phyloP scores from a whole-genome alignment of 805 yeast genomes.

The Lipomyces sp. region DNA sequence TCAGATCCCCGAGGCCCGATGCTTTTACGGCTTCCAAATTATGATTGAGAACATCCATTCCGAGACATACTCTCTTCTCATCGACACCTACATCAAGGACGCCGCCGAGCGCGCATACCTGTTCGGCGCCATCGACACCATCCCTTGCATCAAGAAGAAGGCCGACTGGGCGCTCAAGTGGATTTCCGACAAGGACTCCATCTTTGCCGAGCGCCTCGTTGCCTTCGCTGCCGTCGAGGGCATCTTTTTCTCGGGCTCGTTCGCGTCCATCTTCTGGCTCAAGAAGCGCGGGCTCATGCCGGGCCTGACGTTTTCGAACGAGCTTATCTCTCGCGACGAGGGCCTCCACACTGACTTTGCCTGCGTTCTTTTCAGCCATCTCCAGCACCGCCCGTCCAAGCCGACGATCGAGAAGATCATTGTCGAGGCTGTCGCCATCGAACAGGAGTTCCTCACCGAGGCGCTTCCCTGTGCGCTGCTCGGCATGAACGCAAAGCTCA shows the following conservation, averaged over 20 bases:
- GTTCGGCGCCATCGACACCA: slow-evolving; percentile 93
- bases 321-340: slow-evolving; percentile 96
- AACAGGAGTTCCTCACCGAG: slow-evolving; percentile 90
- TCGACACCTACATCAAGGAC: slow-evolving; percentile 94
- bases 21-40: slow-evolving; percentile 98
- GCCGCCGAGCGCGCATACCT: slow-evolving; percentile 86
- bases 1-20: slow-evolving; percentile 95
- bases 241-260: slow-evolving; percentile 96
- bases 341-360: slow-evolving; percentile 99
- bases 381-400: slow-evolving; percentile 81
- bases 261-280: slow-evolving; percentile 97
- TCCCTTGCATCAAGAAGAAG: slow-evolving; percentile 93
- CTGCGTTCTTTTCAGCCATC: slow-evolving; percentile 87
- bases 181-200: slow-evolving; percentile 83
- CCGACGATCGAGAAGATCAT: slow-evolving; percentile 78
- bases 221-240: slow-evolving; percentile 99
- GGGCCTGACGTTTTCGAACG: slow-evolving; percentile 96
- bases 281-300: slow-evolving; percentile 99
- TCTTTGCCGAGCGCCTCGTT: slow-evolving; percentile 91
- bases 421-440: slow-evolving; percentile 92
- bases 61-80: slow-evolving; percentile 91
- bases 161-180: slow-evolving; percentile 99
- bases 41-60: slow-evolving; percentile 99
- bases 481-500: slow-evolving; percentile 90
- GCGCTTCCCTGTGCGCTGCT: slow-evolving; percentile 89